A percentile compares a stretch with the other conserved stretches of the same genome.
phyloP scores from a whole-genome alignment of 176 grass and related monocot genomes.

The Avena insularis region DNA sequence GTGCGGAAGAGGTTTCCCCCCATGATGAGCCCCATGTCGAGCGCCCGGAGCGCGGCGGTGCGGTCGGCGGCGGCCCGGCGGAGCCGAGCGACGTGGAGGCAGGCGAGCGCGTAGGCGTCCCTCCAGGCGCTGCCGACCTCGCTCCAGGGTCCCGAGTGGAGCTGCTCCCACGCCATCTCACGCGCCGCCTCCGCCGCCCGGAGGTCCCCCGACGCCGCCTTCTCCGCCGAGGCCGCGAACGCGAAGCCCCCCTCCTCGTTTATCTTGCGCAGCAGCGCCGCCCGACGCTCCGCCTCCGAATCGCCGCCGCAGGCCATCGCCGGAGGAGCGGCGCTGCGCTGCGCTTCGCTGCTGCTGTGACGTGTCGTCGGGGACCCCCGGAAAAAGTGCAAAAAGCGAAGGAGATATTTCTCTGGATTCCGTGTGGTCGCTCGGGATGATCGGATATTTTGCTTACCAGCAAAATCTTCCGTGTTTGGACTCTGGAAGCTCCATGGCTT shows the following conservation, averaged over 20 bases:
- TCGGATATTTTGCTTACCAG: background rate
- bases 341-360: background rate
- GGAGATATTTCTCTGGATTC: constrained; percentile 53
- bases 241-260: constrained; percentile 82
- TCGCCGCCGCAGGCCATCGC: constrained; percentile 39
- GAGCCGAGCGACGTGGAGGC: constrained; percentile 83
- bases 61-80: constrained; percentile 40
- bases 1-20: constrained; percentile 68
- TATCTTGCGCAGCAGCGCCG: constrained; percentile 62
- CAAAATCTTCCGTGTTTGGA: background rate
- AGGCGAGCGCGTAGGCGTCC: constrained; percentile 92
- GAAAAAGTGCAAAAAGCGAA: constrained; percentile 38
- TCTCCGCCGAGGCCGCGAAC: constrained; percentile 77
- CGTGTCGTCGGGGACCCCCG: constrained; percentile 7
- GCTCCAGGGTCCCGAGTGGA: constrained; percentile 87
- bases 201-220: constrained; percentile 72
- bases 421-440: constrained; percentile 28
- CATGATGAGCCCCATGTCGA: constrained; percentile 97
- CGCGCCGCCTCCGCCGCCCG: constrained; percentile 85
- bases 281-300: constrained; percentile 45
- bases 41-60: constrained; percentile 64
- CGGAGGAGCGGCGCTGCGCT: background rate
- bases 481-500: background rate
- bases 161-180: constrained; percentile 98
- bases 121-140: constrained; percentile 71